These are phyloP conservation scores for Quercus tomentella DNA, from an alignment of 331 rosid genomes.

Conservation along the genomic window DNA sequence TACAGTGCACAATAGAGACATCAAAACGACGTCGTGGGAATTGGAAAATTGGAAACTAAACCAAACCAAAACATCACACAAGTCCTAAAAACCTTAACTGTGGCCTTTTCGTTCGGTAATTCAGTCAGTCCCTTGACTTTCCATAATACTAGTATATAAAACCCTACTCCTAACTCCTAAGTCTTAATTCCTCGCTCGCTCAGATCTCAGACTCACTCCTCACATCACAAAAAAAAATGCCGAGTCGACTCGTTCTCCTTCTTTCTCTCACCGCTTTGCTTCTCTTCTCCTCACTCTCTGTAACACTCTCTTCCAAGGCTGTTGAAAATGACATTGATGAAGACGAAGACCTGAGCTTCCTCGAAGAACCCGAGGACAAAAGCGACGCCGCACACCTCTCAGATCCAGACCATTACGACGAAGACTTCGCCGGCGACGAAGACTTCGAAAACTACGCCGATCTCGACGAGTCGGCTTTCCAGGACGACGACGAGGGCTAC, in stretches of 20 bases:
- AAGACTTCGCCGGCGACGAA: constrained; percentile 29
- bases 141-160: no score
- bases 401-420: constrained; percentile 42
- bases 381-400: constrained; percentile 18
- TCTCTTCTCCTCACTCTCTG: constrained; percentile 55
- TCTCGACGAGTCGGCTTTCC: constrained; percentile 39
- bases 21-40: no score
- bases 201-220: constrained; percentile 32
- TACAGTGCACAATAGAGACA: no score
- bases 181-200: no score
- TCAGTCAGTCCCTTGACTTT: background rate
- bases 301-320: constrained; percentile 27
- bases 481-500: constrained; percentile 23
- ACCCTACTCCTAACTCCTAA: no score
- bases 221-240: constrained; percentile 38
- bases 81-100: no score
- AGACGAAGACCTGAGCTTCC: constrained; percentile 90
- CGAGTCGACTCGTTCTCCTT: constrained; percentile 39
- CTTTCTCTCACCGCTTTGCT: constrained; percentile 57
- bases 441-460: constrained; percentile 62
- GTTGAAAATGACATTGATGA: constrained; percentile 25
- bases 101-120: background rate
- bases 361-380: constrained; percentile 57
- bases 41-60: no score
- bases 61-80: no score